Percentiles rank a stretch among this genome's conserved stretches.
phyloP scores from a whole-genome alignment of 352 stramenopile genomes.

The Paralagenidium karlingii region DNA sequence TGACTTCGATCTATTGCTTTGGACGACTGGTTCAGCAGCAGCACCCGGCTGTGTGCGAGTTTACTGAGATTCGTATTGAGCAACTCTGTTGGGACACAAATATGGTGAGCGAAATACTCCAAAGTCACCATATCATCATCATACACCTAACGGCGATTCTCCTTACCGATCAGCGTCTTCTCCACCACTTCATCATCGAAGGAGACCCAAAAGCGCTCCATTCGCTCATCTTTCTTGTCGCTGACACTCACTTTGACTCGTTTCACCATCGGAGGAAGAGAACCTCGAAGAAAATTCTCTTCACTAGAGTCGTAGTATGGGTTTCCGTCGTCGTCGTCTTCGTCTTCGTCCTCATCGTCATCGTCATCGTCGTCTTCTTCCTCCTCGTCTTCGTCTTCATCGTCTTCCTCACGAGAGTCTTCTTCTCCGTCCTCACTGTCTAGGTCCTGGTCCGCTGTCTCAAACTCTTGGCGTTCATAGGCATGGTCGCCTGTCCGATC shows the following conservation, averaged over 20 bases:
- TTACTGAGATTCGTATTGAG: conserved; percentile 61
- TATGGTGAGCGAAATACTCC: background rate
- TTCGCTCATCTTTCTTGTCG: conserved; percentile 6
- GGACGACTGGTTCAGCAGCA: conserved; percentile 32
- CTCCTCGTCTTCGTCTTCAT: conserved; percentile 31
- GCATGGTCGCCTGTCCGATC: no score
- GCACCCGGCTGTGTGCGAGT: conserved; percentile 33
- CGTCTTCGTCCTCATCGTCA: conserved; percentile 11
- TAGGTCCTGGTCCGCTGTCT: background rate
- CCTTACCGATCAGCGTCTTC: conserved; percentile 62
- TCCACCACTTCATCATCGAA: conserved; percentile 47
- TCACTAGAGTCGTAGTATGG: conserved; percentile 50
- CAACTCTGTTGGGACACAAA: conserved; percentile 18
- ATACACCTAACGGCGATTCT: background rate
- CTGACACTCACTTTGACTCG: conserved; percentile 26
- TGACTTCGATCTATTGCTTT: conserved; percentile 1
- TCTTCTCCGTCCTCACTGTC: conserved; percentile 1
- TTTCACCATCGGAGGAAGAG: conserved; percentile 21
- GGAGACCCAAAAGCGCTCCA: conserved; percentile 50
- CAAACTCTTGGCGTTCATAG: no score
- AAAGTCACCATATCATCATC: background rate
- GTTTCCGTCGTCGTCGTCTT: conserved; percentile 7
- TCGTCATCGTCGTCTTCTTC: conserved; percentile 24
- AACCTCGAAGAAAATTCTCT: conserved; percentile 17
- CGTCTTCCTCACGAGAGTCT: conserved; percentile 6